Evolutionary conservation across 2,329 filamentous ascomycete species (phyloP).

Genomic region (Ophiostoma fasciatum): DNA sequence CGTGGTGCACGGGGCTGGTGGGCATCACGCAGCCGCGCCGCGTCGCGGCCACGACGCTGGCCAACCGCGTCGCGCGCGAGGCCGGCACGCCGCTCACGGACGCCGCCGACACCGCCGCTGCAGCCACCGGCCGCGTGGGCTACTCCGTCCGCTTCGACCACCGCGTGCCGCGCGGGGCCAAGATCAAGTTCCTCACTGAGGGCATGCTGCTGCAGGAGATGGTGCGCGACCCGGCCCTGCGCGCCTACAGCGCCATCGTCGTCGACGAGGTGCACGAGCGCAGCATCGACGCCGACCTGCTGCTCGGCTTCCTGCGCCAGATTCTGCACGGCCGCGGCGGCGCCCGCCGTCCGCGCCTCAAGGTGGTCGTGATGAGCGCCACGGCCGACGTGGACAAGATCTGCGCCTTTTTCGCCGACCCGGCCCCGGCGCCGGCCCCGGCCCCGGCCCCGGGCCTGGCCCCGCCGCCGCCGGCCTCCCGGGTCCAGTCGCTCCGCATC

Average conservation of each 20-base stretch:
- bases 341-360: slow-evolving; percentile 39
- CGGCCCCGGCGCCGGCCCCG: too few relatives aligned
- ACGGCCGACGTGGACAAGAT: slow-evolving; percentile 79
- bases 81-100: slow-evolving; percentile 39
- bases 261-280: slow-evolving; percentile 97
- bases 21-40: slow-evolving; percentile 89
- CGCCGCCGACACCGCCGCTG: not conserved
- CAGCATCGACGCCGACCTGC: slow-evolving; percentile 83
- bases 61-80: slow-evolving; percentile 75
- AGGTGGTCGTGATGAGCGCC: slow-evolving; percentile 92
- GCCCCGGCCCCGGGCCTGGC: too few relatives aligned
- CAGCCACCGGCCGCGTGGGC: slow-evolving; percentile 47
- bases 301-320: slow-evolving; percentile 76
- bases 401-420: slow-evolving; percentile 59
- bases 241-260: slow-evolving; percentile 75
- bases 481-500: slow-evolving; percentile 44
- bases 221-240: slow-evolving; percentile 66
- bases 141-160: slow-evolving; percentile 95
- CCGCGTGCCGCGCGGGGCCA: slow-evolving; percentile 63
- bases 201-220: slow-evolving; percentile 94
- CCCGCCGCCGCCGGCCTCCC: too few relatives aligned
- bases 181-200: slow-evolving; percentile 89
- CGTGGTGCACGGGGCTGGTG: slow-evolving; percentile 80
- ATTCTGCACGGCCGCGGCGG: slow-evolving; percentile 26
- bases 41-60: slow-evolving; percentile 85